phyloP scores from a whole-genome alignment of 2,329 filamentous ascomycete species.

The Clarireedia paspali region DNA sequence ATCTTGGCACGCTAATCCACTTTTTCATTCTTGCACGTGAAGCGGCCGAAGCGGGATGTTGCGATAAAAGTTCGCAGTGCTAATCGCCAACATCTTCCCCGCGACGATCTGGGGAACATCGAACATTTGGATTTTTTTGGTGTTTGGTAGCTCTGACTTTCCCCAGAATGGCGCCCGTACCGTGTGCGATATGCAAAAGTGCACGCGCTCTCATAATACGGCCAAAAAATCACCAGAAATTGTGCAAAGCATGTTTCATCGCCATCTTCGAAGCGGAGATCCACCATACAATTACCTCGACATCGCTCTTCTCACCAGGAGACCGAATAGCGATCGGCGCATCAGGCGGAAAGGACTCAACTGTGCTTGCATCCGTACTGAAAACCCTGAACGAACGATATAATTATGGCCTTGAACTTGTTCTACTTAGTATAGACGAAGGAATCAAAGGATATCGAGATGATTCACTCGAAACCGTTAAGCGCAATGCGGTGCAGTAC shows the following conservation, averaged over 20 bases:
- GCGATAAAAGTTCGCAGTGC: neutral
- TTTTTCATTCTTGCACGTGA: neutral
- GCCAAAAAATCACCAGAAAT: conserved; percentile 88
- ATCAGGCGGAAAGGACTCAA: conserved; percentile 95
- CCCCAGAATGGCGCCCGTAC: conserved; percentile 58
- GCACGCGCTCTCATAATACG: conserved; percentile 82
- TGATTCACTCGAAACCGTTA: conserved; percentile 92
- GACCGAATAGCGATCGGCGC: conserved; percentile 91
- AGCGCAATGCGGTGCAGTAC: conserved; percentile 86
- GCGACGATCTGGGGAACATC: neutral
- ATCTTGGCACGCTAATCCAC: conserved; percentile 18
- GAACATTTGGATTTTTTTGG: neutral
- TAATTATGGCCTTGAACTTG: conserved; percentile 75
- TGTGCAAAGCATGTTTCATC: conserved; percentile 87
- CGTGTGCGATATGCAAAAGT: conserved; percentile 68
- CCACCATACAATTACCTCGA: conserved; percentile 81
- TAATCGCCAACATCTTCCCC: conserved; percentile 6
- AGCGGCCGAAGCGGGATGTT: neutral
- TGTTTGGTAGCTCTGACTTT: neutral
- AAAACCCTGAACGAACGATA: conserved; percentile 91
- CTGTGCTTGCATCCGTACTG: conserved; percentile 86
- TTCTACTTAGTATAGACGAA: conserved; percentile 89
- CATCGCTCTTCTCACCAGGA: conserved; percentile 71
- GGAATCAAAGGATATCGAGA: conserved; percentile 96
- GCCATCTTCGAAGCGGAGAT: conserved; percentile 84